phyloP scores from a whole-genome alignment of 257 asterid species.

The Solanum chiquidenum region DNA sequence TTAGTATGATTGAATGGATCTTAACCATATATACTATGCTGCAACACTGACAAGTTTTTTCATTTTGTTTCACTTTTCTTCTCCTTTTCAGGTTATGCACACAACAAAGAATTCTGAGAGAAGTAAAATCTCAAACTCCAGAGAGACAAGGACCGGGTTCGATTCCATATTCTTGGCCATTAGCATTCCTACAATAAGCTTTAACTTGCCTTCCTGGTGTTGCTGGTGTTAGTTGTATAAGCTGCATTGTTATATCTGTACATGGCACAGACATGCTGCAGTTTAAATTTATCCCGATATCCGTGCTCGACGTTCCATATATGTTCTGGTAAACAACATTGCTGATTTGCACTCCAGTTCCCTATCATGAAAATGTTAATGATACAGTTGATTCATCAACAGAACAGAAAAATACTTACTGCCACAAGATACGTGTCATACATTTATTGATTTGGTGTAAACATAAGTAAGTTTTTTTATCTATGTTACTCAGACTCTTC shows the following conservation, averaged over 20 bases:
- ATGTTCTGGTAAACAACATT: slow-evolving; percentile 21
- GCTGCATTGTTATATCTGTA: slow-evolving; percentile 25
- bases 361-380: slow-evolving; percentile 14
- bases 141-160: slow-evolving; percentile 42
- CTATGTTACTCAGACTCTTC: background rate
- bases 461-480: background rate
- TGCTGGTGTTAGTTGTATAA: slow-evolving; percentile 18
- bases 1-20: background rate
- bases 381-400: background rate
- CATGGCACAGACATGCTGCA: slow-evolving; percentile 51
- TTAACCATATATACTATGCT: background rate
- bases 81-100: background rate
- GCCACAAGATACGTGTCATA: background rate
- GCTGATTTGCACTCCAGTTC: slow-evolving; percentile 52
- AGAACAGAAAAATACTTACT: background rate
- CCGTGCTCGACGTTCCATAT: slow-evolving; percentile 39
- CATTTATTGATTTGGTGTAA: background rate
- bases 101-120: background rate
- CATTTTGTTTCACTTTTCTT: background rate
- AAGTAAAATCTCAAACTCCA: background rate
- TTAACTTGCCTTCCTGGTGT: slow-evolving; percentile 13
- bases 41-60: background rate
- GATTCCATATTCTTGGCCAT: slow-evolving; percentile 31
- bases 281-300: slow-evolving; percentile 42
- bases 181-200: slow-evolving; percentile 38